phyloP scores from a whole-genome alignment of 2,329 filamentous ascomycete species.

The Davidsoniella virescens region DNA sequence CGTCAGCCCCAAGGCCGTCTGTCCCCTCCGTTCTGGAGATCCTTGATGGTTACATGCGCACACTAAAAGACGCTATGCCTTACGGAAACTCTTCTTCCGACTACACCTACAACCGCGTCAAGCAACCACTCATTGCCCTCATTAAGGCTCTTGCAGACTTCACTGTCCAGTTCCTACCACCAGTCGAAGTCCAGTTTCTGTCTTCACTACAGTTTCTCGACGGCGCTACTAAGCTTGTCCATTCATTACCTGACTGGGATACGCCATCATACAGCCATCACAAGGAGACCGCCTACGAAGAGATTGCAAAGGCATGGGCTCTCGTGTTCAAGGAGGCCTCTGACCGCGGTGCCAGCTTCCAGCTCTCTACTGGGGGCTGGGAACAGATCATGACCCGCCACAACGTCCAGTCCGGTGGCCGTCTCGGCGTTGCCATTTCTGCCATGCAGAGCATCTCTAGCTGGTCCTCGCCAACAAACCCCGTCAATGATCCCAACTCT shows the following conservation, averaged over 20 bases:
- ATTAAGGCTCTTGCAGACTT: conserved; percentile 87
- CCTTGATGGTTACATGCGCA: conserved; percentile 63
- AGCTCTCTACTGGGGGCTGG: conserved; percentile 80
- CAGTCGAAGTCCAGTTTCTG: conserved; percentile 70
- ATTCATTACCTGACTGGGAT: conserved; percentile 81
- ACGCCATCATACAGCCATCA: conserved; percentile 76
- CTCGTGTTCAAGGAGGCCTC: conserved; percentile 79
- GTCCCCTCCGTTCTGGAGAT: conserved; percentile 67
- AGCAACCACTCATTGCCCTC: conserved; percentile 60
- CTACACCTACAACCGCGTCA: conserved; percentile 88
- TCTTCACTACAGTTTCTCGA: conserved; percentile 78
- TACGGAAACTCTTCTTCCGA: conserved; percentile 75
- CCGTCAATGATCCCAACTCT: conserved; percentile 30
- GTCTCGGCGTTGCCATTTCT: conserved; percentile 62
- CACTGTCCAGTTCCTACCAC: conserved; percentile 87
- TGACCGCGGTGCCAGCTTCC: conserved; percentile 80
- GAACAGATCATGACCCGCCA: conserved; percentile 76
- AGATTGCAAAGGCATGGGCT: conserved; percentile 86
- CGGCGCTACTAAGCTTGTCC: conserved; percentile 76
- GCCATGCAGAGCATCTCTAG: conserved; percentile 59
- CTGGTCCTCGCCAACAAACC: conserved; percentile 33
- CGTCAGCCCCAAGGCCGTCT: conserved; percentile 72
- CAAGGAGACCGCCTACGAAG: conserved; percentile 91
- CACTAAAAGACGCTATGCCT: conserved; percentile 65
- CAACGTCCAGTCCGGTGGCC: conserved; percentile 71